A percentile compares a stretch with the other conserved stretches of the same genome.
phyloP scores from a whole-genome alignment of 2,329 filamentous ascomycete species.

The Botrytis byssoidea region DNA sequence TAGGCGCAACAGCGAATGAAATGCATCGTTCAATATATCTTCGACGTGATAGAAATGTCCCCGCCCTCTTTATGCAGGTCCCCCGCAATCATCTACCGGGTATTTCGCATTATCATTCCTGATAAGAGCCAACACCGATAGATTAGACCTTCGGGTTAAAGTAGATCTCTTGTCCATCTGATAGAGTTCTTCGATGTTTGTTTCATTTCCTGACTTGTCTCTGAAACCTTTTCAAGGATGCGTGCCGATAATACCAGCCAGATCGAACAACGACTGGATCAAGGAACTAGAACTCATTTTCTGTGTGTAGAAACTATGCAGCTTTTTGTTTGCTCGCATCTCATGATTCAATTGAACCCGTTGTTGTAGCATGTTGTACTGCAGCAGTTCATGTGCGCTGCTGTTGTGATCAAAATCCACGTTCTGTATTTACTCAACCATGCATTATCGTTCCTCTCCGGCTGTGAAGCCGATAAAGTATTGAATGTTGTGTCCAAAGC shows the following conservation, averaged over 20 bases:
- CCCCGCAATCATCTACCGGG: constrained; percentile 9
- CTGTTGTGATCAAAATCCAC: constrained; percentile 12
- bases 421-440: not conserved
- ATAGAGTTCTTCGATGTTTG: not conserved
- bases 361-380: not conserved
- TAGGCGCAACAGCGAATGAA: constrained; percentile 9
- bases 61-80: constrained; percentile 8
- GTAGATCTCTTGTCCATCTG: not conserved
- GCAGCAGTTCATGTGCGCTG: not conserved
- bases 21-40: constrained; percentile 1
- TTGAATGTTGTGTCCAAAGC: not conserved
- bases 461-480: too few species aligned
- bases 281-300: not conserved
- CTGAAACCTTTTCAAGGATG: not conserved
- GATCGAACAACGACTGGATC: not conserved
- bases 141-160: not conserved
- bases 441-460: not conserved
- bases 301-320: not conserved
- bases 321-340: not conserved
- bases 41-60: not conserved
- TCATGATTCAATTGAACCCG: not conserved
- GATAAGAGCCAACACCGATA: not conserved
- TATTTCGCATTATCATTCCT: not conserved
- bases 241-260: not conserved
- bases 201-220: constrained; percentile 8